Evolutionary conservation across 192 early-diverging fungal species (phyloP).

Genomic region (Cladochytrium replicatum): DNA sequence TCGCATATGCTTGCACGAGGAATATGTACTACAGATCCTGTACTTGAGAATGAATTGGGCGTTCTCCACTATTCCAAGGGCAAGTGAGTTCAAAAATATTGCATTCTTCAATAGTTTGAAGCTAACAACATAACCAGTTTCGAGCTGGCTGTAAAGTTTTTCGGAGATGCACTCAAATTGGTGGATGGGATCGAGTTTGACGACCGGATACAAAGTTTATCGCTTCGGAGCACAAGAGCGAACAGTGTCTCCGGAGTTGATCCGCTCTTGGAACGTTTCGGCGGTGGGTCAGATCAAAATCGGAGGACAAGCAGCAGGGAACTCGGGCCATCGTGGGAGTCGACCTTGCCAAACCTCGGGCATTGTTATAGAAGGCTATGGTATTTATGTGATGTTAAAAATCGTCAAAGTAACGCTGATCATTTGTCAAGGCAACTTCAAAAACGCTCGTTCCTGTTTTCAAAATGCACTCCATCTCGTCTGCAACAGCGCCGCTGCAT

Average conservation of each 20-base stretch:
- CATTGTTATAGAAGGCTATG: slow-evolving; percentile 51
- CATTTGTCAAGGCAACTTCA: no score
- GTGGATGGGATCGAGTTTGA: slow-evolving; percentile 29
- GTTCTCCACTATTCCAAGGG: slow-evolving; percentile 40
- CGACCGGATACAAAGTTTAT: background rate
- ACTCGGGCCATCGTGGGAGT: slow-evolving; percentile 42
- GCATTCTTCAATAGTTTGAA: no score
- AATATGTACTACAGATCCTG: slow-evolving; percentile 53
- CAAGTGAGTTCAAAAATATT: slow-evolving; percentile 29
- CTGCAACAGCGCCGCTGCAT: slow-evolving; percentile 31
- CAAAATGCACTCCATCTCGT: slow-evolving; percentile 27
- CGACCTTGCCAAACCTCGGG: slow-evolving; percentile 55
- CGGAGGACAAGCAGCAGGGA: no score
- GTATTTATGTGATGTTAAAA: slow-evolving; percentile 19
- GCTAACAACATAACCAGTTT: slow-evolving; percentile 29
- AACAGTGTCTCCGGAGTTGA: no score
- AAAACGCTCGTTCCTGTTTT: slow-evolving; percentile 26
- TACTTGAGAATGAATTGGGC: slow-evolving; percentile 64
- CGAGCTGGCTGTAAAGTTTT: slow-evolving; percentile 35
- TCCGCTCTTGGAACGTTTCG: no score
- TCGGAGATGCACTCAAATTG: slow-evolving; percentile 42
- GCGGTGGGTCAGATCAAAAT: no score
- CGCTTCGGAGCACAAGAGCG: background rate
- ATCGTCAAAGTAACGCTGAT: background rate
- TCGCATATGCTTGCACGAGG: slow-evolving; percentile 32